These are phyloP conservation scores for Forsythia viridissima DNA, from an alignment of 257 asterid genomes.

Conservation along the genomic window DNA sequence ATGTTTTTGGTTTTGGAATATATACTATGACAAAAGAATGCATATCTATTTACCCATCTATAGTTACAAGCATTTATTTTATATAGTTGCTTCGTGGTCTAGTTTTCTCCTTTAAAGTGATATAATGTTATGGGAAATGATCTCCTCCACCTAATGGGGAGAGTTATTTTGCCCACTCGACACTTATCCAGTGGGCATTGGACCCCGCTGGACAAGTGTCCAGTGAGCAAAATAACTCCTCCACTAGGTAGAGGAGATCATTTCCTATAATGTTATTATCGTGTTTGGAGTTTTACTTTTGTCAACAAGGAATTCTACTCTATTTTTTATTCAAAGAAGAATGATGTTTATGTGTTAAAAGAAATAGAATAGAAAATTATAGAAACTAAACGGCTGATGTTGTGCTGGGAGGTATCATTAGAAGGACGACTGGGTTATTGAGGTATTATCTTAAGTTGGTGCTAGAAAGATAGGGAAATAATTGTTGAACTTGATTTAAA, in stretches of 20 bases:
- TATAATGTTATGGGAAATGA: no score
- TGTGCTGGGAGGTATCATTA: background rate
- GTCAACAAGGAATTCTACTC: background rate
- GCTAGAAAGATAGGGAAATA: background rate
- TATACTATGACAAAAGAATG: no score
- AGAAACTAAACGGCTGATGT: background rate
- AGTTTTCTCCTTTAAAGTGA: slow-evolving; percentile 11
- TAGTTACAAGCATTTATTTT: background rate
- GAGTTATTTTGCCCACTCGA: no score
- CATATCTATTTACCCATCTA: background rate
- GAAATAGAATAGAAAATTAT: slow-evolving; percentile 3
- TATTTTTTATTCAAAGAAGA: background rate
- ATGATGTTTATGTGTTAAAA: slow-evolving; percentile 6
- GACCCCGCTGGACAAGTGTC: no score
- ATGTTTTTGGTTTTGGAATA: no score
- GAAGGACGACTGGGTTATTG: background rate
- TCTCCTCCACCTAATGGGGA: no score
- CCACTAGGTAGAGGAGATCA: no score
- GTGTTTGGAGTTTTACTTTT: slow-evolving; percentile 14
- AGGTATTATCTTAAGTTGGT: background rate
- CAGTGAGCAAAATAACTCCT: no score
- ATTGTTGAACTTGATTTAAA: no score
- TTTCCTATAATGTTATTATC: slow-evolving; percentile 1
- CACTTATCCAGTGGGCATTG: no score
- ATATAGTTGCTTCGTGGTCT: background rate